Base-by-base conservation (phyloP, 495 filamentous ascomycete genomes). In the Xylaria venustula region DNA sequence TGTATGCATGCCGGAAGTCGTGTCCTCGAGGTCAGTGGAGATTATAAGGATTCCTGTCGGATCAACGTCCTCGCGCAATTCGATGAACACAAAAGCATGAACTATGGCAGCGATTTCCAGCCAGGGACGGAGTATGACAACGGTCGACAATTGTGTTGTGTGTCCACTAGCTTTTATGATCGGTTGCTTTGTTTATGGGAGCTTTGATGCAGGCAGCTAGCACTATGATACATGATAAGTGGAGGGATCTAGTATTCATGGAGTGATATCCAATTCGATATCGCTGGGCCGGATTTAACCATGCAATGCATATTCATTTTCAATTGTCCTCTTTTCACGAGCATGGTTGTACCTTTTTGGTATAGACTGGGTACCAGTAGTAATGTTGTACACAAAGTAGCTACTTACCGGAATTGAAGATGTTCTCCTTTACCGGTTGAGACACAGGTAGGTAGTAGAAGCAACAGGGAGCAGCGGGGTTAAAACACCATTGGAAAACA, bases 161-260 rank as follows among this genome's bases (percentile, higher is more conserved):
- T 95, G 9, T 92, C 89, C 25, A 93, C 90, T 22, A 97, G 92
- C 74, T 97, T 97, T 68, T 97, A 97, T 70, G 92, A 96, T 75
- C 84, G 81, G 65, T 73, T 89, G 57, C 64, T 96, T 15, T 95
- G 88, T 74, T 63, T 92, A n/a, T 97, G 93, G 93, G 75, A 79
- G 46, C 73, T 81, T 64, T 74, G 68, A 54, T 46, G 32, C 4
- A 9, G 22, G 5, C 15, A 20, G 22, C n/a, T 45, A 47, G 22
- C n/a, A 26, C 30, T 50, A 23, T 30, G 3, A 20, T 12, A 15
- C 7, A 34, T 11, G 11, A 34, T 34, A 34, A n/a, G n/a, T n/a
- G n/a, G n/a, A n/a, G n/a, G n/a, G n/a, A n/a, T n/a, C n/a, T n/a
- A n/a, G n/a, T n/a, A n/a, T n/a, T n/a, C n/a, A n/a, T n/a, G n/a